These are phyloP conservation scores for Bimuria novae-zelandiae DNA, from an alignment of 2,329 filamentous ascomycete species.

Conservation along the genomic window DNA sequence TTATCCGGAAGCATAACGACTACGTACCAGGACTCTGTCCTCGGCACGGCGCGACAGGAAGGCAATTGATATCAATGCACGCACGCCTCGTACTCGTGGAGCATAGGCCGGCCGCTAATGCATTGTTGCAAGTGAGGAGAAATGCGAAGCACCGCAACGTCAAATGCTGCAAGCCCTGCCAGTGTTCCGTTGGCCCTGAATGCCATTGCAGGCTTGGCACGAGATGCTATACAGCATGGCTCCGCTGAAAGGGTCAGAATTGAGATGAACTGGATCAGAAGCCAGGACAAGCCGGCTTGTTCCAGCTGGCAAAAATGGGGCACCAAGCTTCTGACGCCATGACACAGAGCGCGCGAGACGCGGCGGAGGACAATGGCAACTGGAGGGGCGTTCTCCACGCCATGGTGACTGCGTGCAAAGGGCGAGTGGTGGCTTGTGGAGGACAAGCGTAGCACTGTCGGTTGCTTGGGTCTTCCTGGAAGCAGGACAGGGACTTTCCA, in stretches of 20 bases:
- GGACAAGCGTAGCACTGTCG: conserved; percentile 39
- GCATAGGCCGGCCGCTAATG: conserved; percentile 38
- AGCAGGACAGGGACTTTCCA: conserved; percentile 24
- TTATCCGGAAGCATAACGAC: conserved; percentile 39
- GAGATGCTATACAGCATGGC: conserved; percentile 23
- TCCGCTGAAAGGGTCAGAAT: conserved; percentile 1
- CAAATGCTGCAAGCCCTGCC: conserved; percentile 37
- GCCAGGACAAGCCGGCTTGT: conserved; percentile 23
- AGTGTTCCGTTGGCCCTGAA: conserved; percentile 33
- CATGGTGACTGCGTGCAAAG: conserved; percentile 38
- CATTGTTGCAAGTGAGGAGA: conserved; percentile 37
- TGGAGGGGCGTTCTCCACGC: conserved; percentile 43
- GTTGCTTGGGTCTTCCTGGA: conserved; percentile 39
- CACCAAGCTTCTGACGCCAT: conserved; percentile 27
- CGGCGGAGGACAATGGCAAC: conserved; percentile 30
- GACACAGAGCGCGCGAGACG: conserved; percentile 40
- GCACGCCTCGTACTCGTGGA: conserved; percentile 32
- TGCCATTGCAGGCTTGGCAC: conserved; percentile 33
- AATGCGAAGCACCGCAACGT: conserved; percentile 35
- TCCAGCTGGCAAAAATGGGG: conserved; percentile 31
- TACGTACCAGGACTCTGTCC: conserved; percentile 33
- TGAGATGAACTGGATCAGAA: conserved; percentile 35
- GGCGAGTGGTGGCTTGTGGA: conserved; percentile 41
- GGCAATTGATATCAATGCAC: conserved; percentile 22
- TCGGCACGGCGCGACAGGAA: conserved; percentile 26